Conservation (phyloP, 768 basidiomycete species). For the Lactarius deliciosus region DNA sequence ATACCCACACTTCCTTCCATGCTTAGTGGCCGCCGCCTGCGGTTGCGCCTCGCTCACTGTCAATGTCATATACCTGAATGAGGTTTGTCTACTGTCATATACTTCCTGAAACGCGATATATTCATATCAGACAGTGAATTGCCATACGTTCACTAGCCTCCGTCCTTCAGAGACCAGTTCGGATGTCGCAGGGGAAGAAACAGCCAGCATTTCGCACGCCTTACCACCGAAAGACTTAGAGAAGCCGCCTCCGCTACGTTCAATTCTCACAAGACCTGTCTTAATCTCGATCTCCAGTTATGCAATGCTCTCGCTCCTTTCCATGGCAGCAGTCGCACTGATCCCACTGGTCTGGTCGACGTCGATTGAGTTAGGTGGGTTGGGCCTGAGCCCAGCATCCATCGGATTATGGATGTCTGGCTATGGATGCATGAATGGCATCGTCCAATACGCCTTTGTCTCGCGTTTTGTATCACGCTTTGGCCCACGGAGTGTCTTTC, state of each 20-base stretch:
- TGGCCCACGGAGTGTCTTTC: conserved; percentile 39
- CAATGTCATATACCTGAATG: neutral
- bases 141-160: too few relatives aligned
- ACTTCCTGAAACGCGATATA: neutral
- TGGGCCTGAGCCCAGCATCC: conserved; percentile 38
- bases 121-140: neutral
- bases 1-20: conserved; percentile 32
- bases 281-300: conserved; percentile 46
- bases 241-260: conserved; percentile 37
- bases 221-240: neutral
- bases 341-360: conserved; percentile 46
- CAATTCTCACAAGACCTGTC: conserved; percentile 31
- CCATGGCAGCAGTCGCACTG: conserved; percentile 42
- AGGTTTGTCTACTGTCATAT: neutral
- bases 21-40: neutral
- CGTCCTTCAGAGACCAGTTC: neutral
- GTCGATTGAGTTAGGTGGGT: conserved; percentile 30
- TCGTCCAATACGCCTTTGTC: conserved; percentile 41
- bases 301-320: conserved; percentile 42
- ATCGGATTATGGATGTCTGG: conserved; percentile 42
- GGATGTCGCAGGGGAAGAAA: neutral
- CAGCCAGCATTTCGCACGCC: neutral
- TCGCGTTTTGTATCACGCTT: conserved; percentile 37
- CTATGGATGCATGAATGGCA: conserved; percentile 40
- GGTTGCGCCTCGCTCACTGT: neutral